Conservation (phyloP, 78 protist species). For the Paratrimastix pyriformis region DNA sequence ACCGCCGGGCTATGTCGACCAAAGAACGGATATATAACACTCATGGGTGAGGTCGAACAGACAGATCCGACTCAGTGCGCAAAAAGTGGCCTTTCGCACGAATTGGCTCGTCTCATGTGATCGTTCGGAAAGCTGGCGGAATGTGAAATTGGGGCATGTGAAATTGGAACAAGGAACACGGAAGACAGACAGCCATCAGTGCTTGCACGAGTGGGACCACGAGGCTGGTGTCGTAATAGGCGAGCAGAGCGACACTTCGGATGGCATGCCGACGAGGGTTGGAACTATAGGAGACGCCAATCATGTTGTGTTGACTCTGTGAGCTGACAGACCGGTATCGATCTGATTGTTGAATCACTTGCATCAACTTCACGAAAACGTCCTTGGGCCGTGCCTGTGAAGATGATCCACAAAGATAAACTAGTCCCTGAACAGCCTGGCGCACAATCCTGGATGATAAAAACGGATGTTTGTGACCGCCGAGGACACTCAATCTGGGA, state of each 20-base stretch:
- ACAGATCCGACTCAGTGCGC: slow-evolving; percentile 24
- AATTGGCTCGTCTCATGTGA: slow-evolving; percentile 12
- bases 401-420: background rate
- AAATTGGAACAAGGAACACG: background rate
- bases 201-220: background rate
- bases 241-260: slow-evolving; percentile 13
- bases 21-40: too few relatives aligned
- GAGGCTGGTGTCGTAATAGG: background rate
- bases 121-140: background rate
- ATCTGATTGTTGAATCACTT: slow-evolving; percentile 4
- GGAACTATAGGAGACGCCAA: slow-evolving; percentile 9
- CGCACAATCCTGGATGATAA: slow-evolving; percentile 19
- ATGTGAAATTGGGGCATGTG: too few relatives aligned
- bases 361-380: background rate
- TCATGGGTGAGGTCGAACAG: too few relatives aligned
- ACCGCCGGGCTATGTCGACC: too few relatives aligned
- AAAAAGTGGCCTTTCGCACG: slow-evolving; percentile 22
- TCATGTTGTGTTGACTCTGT: background rate
- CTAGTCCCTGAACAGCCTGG: slow-evolving; percentile 22
- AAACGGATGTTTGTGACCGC: too few relatives aligned
- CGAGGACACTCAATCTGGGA: too few relatives aligned
- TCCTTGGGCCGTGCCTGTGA: background rate
- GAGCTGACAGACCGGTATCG: too few relatives aligned
- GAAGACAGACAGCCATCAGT: background rate
- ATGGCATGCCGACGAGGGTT: slow-evolving; percentile 24